Evolutionary conservation across 192 early-diverging fungal genomes (phyloP), one percentile per base, ranked within the genome.

Genomic region (Coemansia sp.): DNA sequence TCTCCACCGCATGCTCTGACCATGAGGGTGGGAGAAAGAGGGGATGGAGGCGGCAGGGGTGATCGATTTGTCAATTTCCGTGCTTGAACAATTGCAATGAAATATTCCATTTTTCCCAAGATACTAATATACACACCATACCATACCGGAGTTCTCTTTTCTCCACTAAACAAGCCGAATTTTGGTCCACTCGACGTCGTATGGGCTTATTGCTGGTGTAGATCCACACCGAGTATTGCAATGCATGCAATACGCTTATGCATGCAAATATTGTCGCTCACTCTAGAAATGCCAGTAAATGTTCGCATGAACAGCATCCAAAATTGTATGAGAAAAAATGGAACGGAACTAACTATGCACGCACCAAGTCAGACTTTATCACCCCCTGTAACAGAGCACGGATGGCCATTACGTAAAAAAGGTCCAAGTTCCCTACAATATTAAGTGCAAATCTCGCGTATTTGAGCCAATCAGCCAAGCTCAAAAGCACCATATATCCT

Each of bases 161-260:
- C n/a, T n/a, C n/a, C n/a, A n/a, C n/a, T n/a, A n/a, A n/a, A n/a
- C n/a, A n/a, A n/a, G n/a, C n/a, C n/a, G n/a, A n/a, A n/a, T n/a
- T n/a, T n/a, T n/a, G n/a, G n/a, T n/a, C n/a, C n/a, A n/a, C n/a
- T n/a, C n/a, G n/a, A n/a, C 4, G 38, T 41, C 38, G 38, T 41
- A 41, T 41, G 14, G 2, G 23, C 36, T 40, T 10, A 23, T 38
- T 37, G 34, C 37, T 55, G 29, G 8, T 55, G 33, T 37, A 41
- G 38, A 36, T 55, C 29, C 29, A 31, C n/a, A 7, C n/a, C 34
- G 34, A 11, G 34, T 36, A 11, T 37, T 37, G 33, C 17, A 30
- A 47, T 48, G 57, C 33, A 59, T 59, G 22, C 31, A 28, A 30
- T 47, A 44, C 42, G 45, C 47, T 28, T 17, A 59, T 28, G 14